Conservation (phyloP, 208 protist genomes). For the Willaertia magna region DNA sequence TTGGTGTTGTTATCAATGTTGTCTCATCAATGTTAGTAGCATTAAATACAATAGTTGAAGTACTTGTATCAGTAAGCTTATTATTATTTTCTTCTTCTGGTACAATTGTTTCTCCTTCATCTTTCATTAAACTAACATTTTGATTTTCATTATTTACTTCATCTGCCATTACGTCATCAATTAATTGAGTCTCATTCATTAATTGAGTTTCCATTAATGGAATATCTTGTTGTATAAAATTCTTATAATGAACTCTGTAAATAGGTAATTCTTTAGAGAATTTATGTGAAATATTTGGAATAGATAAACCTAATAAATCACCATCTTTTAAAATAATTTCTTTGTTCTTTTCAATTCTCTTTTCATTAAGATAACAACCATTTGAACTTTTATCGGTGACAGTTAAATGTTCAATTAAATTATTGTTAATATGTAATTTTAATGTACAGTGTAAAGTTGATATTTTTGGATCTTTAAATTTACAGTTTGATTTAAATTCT, state of each 20-base stretch:
- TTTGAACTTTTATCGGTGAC: neutral
- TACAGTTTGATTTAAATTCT: neutral
- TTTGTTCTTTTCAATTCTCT: neutral
- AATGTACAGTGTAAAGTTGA: neutral
- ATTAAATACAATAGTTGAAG: neutral
- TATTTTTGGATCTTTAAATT: neutral
- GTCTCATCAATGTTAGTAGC: too few species aligned
- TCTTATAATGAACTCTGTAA: neutral
- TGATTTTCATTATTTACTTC: neutral
- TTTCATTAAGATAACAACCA: neutral
- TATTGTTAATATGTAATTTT: neutral
- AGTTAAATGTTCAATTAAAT: neutral
- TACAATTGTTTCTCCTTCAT: too few species aligned
- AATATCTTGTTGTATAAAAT: neutral
- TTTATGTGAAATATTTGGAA: neutral
- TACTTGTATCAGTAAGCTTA: too few species aligned
- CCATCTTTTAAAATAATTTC: neutral
- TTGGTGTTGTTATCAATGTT: too few species aligned
- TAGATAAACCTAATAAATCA: neutral
- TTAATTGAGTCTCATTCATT: neutral
- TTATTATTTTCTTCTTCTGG: too few species aligned
- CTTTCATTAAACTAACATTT: neutral
- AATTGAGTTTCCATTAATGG: neutral
- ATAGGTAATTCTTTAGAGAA: neutral
- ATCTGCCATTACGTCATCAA: too few species aligned